Percentiles rank a stretch among this genome's conserved stretches.
These are phyloP conservation scores for Cyclospora cayetanensis DNA, from an alignment of 169 alveolate genomes.

Conservation along the genomic window DNA sequence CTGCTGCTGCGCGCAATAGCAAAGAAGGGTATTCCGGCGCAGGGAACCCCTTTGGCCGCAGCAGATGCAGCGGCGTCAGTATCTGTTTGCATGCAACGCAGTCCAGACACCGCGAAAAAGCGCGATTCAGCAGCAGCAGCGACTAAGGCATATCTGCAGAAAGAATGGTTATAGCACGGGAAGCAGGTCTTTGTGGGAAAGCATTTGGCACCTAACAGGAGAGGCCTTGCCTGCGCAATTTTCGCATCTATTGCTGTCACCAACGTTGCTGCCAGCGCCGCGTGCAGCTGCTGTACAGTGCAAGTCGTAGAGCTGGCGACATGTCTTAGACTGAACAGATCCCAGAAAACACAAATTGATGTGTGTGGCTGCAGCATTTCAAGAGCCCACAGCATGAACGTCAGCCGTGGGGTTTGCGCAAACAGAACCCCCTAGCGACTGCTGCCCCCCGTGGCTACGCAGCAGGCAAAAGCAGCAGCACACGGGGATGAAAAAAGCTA, in stretches of 20 bases:
- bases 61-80: constrained; percentile 4
- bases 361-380: not conserved
- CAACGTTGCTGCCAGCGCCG: no score
- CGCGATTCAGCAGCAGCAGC: constrained; percentile 27
- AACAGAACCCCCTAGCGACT: no score
- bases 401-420: no score
- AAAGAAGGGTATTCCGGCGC: no score
- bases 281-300: not conserved
- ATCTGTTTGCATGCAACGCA: no score
- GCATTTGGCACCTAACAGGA: no score
- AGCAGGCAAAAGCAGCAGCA: not conserved
- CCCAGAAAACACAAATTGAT: not conserved
- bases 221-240: no score
- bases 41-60: no score
- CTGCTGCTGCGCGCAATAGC: not conserved
- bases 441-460: no score
- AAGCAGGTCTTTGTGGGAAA: no score
- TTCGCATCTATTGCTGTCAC: no score
- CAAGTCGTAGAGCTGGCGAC: not conserved
- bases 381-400: not conserved
- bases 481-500: not conserved
- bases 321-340: not conserved
- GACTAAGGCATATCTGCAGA: not conserved
- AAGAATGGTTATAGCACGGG: not conserved
- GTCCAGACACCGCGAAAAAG: no score